Evolutionary conservation across 1,284 basidiomycete genomes (phyloP), one percentile per base, ranked within the genome.

Genomic region (Marasmius oreades): DNA sequence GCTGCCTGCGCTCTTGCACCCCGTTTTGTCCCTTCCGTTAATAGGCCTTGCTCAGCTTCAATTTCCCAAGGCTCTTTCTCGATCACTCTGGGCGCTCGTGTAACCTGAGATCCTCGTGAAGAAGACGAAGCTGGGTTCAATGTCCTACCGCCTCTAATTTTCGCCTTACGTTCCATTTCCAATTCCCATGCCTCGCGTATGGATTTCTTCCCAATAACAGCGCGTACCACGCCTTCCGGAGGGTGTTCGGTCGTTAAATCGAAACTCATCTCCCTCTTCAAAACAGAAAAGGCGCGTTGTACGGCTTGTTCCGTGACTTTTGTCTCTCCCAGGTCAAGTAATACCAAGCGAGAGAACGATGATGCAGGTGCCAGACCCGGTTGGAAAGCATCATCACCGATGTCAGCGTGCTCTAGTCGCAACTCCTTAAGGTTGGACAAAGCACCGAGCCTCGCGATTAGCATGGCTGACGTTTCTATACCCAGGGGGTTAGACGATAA

Each of bases 161-260:
- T 80, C 16, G 73, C 66, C 55, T 79, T 76, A 43, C 75, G 73
- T 62, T 91, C 89, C 10, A 82, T 73, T 65, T 88, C 88, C 18
- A 92, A 64, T 67, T 92, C 89, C 89, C 89, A 91, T 31, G 79
- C 68, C 68, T 92, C 89, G 63, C 82, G 84, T 53, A 88, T 63
- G 20, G 89, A 72, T 62, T 76, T 78, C 70, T 88, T 89, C 8
- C 88, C 89, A 2, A 89, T 74, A n/a, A 82, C 71, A 20, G 91
- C 69, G 42, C 78, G 77, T 11, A 82, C 64, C 0, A 77, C 71
- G 16, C 82, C 83, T 20, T 74, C 72, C 7, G 74, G 74, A 5
- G 80, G 81, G 37, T 82, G 78, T 36, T 81, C 80, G 16, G 70
- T 71, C 0, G 80, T 79, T 43, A 77, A 61, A 53, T 87, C 79